These are phyloP conservation scores for Copromyces sp. DNA, from an alignment of 495 filamentous ascomycete genomes.

Conservation along the genomic window DNA sequence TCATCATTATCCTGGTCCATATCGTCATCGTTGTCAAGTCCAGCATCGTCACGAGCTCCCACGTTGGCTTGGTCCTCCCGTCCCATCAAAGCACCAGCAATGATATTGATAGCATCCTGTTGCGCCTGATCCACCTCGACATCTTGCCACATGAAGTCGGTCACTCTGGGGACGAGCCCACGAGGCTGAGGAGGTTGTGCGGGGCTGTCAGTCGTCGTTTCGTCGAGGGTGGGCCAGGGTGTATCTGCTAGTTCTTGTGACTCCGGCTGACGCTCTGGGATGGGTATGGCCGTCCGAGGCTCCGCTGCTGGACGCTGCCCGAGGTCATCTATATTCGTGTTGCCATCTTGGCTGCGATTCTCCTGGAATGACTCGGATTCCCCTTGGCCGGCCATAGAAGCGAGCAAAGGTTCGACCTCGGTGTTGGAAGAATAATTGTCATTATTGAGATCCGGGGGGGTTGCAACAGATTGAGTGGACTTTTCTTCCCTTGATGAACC, in stretches of 20 bases:
- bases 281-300: neutral
- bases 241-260: neutral
- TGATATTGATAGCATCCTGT: slow-evolving; percentile 18
- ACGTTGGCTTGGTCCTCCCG: slow-evolving; percentile 17
- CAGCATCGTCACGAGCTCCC: slow-evolving; percentile 25
- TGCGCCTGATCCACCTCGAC: slow-evolving; percentile 26
- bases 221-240: neutral
- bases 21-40: slow-evolving; percentile 17
- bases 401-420: neutral
- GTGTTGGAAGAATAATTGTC: neutral
- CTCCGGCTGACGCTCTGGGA: neutral
- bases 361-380: neutral
- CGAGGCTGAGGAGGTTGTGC: slow-evolving; percentile 11
- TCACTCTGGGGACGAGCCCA: slow-evolving; percentile 26
- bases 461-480: neutral
- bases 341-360: neutral
- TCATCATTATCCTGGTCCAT: slow-evolving; percentile 31
- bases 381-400: neutral
- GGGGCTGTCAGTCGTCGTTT: neutral
- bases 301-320: neutral
- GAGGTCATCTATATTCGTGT: too few relatives aligned
- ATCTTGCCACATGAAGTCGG: slow-evolving; percentile 40
- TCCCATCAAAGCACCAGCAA: slow-evolving; percentile 22
- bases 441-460: neutral
- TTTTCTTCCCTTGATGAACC: neutral